phyloP scores from a whole-genome alignment of 164 flowering plant species.

The Protea cynaroides region DNA sequence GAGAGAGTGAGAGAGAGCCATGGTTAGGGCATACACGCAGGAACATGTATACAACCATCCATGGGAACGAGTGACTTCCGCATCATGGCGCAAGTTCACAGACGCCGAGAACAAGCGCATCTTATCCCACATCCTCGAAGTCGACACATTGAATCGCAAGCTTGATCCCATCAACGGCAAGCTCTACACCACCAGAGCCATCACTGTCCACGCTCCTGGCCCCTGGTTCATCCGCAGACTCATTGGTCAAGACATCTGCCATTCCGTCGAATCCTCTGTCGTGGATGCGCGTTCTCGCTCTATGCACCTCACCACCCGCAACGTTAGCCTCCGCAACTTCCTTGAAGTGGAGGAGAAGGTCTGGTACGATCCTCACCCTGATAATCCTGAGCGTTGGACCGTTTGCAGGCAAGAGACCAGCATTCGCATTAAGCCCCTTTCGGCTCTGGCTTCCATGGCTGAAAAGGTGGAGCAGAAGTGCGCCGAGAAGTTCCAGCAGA shows the following conservation, averaged over 20 bases:
- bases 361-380: conserved; percentile 82
- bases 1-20: conserved; percentile 7
- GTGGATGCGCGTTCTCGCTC: conserved; percentile 62
- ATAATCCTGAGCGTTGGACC: conserved; percentile 76
- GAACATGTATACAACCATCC: conserved; percentile 92
- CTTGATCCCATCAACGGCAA: conserved; percentile 64
- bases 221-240: conserved; percentile 84
- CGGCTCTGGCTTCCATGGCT: conserved; percentile 89
- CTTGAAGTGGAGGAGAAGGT: conserved; percentile 86
- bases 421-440: conserved; percentile 71
- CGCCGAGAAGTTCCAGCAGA: conserved; percentile 83
- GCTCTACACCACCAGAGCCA: conserved; percentile 76
- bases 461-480: conserved; percentile 92
- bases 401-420: conserved; percentile 77
- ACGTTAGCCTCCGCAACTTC: conserved; percentile 71
- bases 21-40: conserved; percentile 86
- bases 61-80: conserved; percentile 92
- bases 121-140: conserved; percentile 78
- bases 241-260: conserved; percentile 87
- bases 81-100: conserved; percentile 92
- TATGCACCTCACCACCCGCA: conserved; percentile 74
- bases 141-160: conserved; percentile 69
- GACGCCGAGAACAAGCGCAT: conserved; percentile 81
- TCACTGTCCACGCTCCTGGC: conserved; percentile 89
- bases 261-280: conserved; percentile 79